Evolutionary conservation across 23 red algal genomes (phyloP).

Genomic region (Chondrus crispus): DNA sequence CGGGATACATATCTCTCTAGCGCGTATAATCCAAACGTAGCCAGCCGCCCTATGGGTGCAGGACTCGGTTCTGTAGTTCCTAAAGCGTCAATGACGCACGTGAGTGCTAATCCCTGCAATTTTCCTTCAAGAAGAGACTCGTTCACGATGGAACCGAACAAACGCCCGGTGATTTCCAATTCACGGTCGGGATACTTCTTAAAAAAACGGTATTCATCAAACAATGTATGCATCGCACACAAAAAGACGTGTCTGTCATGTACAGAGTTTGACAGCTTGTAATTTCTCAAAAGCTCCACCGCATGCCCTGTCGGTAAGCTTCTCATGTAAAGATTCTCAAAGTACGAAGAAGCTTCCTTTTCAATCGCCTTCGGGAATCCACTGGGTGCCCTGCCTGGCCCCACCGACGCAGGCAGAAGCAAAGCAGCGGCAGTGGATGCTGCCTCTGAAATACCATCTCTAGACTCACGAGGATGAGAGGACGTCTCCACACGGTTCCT

Average conservation of each 20-base stretch:
- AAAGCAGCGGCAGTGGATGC: constrained; percentile 55
- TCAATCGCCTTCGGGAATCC: constrained; percentile 75
- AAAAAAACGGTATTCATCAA: constrained; percentile 98
- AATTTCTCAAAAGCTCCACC: constrained; percentile 51
- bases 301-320: constrained; percentile 51
- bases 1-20: constrained; percentile 63
- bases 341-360: constrained; percentile 78
- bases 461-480: background rate
- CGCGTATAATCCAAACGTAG: constrained; percentile 77
- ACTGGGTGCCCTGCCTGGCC: background rate
- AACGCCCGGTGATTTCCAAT: constrained; percentile 78
- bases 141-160: constrained; percentile 90
- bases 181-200: constrained; percentile 87
- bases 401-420: constrained; percentile 12
- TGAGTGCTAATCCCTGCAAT: constrained; percentile 65
- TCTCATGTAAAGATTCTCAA: constrained; percentile 65
- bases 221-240: constrained; percentile 94
- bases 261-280: constrained; percentile 37
- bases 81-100: constrained; percentile 78
- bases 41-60: constrained; percentile 55
- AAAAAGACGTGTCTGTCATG: constrained; percentile 73
- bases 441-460: background rate
- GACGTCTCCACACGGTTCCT: background rate
- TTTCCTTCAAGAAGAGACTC: constrained; percentile 50
- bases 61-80: constrained; percentile 48